Conservation (phyloP, 371 early-diverging fungal species). For the Rhizopus sp. region DNA sequence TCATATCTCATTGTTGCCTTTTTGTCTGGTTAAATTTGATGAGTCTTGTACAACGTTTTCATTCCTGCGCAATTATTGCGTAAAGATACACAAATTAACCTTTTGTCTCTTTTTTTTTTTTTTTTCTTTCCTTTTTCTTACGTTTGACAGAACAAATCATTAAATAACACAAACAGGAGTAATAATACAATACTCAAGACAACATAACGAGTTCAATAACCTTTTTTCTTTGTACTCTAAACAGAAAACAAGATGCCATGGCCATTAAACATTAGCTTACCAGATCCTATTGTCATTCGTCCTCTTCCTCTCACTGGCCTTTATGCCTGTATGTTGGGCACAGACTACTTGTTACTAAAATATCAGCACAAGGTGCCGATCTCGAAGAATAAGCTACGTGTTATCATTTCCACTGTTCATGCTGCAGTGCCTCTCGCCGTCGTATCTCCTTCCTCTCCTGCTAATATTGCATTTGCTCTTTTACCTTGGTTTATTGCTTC, state of each 20-base stretch:
- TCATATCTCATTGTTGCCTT: no score
- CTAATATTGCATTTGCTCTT: constrained; percentile 34
- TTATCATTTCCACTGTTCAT: constrained; percentile 13
- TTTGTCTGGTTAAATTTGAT: no score
- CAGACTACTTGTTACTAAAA: constrained; percentile 17
- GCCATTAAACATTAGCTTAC: constrained; percentile 13
- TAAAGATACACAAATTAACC: no score
- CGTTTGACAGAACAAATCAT: neutral
- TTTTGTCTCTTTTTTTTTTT: neutral
- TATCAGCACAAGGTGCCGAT: constrained; percentile 10
- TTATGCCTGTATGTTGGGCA: constrained; percentile 23
- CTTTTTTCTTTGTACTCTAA: neutral
- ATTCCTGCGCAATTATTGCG: no score
- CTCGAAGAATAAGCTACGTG: constrained; percentile 2
- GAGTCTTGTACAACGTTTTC: no score
- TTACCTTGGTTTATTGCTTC: constrained; percentile 37
- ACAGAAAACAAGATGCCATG: constrained; percentile 4
- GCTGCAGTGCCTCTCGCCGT: constrained; percentile 14
- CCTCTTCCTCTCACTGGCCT: constrained; percentile 16
- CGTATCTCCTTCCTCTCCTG: constrained; percentile 17
- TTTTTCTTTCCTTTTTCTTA: neutral
- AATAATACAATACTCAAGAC: neutral
- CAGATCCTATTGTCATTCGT: constrained; percentile 18
- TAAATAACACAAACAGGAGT: neutral
- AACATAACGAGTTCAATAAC: neutral